Evolutionary conservation across 768 basidiomycete genomes (phyloP), one percentile per base, ranked within the genome.

Genomic region (Pleurotus giganteus): DNA sequence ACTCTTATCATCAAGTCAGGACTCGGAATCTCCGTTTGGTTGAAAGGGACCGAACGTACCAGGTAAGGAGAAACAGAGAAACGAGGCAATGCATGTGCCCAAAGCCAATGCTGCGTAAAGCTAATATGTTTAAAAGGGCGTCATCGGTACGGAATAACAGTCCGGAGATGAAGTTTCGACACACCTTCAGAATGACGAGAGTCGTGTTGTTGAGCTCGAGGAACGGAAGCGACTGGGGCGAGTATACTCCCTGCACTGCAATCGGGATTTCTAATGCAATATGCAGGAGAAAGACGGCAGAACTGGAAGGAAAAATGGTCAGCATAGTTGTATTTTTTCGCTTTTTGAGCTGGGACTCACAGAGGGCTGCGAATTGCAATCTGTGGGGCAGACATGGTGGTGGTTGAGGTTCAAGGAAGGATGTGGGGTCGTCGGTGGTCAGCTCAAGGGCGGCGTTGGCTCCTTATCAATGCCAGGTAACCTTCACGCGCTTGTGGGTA

Each of bases 171-270:
- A 41, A n/a, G 34, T 46, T 17, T 26, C 32, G 4, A 60, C 74
- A n/a, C 46, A 87, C 91, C 78, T 92, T 92, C 45, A 91, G 69
- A 6, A 93, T 58, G 2, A 91, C 82, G 6, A 92, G 47, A 0
- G 89, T 82, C 4, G 91, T 93, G 73, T 94, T 94, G 61, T 86
- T 92, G 60, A 91, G 76, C 65, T 91, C 82, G 53, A 92, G 60
- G 66, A 94, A 91, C 0, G 91, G 91, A 17, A 93, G 67, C 13
- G 67, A 73, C 15, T 69, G 61, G 1, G 89, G 84, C 0, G 83
- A 76, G 72, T 81, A 82, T 15, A 92, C 69, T 4, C 90, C 89
- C 66, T 92, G 90, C 28, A 94, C 68, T 2, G 85, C 89, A 19
- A 94, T 65, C 0, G 91, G 91, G 4, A 82, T 77, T 66, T 94